phyloP scores from a whole-genome alignment of 106 monocot genomes.

The Platanthera guangdongensis region DNA sequence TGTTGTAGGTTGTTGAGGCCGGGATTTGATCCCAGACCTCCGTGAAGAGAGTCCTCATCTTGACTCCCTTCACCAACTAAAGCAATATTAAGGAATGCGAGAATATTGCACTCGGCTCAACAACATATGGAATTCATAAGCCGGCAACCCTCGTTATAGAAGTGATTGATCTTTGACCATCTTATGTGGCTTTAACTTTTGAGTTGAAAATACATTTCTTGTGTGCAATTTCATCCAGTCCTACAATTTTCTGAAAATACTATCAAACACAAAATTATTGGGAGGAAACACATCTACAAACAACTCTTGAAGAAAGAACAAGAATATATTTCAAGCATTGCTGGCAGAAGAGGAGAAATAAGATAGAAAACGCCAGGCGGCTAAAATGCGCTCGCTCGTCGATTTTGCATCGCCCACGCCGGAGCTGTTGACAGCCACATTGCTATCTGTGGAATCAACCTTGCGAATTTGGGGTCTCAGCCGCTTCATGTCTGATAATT shows the following conservation, averaged over 20 bases:
- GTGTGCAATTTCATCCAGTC: background rate
- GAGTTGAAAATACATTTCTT: no score
- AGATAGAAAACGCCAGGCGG: slow-evolving; percentile 10
- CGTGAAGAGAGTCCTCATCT: no score
- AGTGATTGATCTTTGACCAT: no score
- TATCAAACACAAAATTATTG: slow-evolving; percentile 4
- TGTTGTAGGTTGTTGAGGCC: no score
- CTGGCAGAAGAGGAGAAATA: background rate
- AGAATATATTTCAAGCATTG: background rate
- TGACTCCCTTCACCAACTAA: no score
- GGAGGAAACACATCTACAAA: background rate
- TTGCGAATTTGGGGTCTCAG: slow-evolving; percentile 39
- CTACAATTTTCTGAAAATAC: background rate
- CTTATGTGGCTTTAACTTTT: no score
- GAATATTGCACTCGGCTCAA: no score
- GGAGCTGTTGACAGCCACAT: background rate
- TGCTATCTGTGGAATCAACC: slow-evolving; percentile 24
- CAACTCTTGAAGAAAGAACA: background rate
- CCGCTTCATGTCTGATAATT: slow-evolving; percentile 62
- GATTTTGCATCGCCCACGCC: slow-evolving; percentile 41
- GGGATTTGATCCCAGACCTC: no score
- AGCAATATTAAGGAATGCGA: no score
- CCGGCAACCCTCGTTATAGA: no score
- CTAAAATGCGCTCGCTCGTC: slow-evolving; percentile 34
- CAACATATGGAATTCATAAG: no score